Percentiles rank a stretch among this genome's conserved stretches.
Evolutionary conservation across 148 eudicot genomes (phyloP).

Genomic region (Linanthus parryae): DNA sequence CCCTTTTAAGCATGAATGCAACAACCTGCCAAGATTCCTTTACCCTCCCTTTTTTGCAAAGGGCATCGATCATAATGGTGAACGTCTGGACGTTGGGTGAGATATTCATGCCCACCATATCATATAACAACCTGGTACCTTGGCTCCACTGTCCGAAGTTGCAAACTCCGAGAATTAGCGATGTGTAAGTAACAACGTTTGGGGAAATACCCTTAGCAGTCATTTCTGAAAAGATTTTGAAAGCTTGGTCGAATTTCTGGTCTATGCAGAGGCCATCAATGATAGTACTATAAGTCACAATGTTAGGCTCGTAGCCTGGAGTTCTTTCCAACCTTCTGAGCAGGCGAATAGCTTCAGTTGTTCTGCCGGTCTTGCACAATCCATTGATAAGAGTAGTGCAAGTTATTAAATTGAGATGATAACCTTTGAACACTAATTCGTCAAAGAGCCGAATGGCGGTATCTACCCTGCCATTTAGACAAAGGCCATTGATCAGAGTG

Average conservation of each 20-base stretch:
- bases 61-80: constrained; percentile 7
- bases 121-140: neutral
- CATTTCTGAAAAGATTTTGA: constrained; percentile 1
- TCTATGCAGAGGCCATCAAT: constrained; percentile 11
- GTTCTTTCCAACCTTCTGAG: no score
- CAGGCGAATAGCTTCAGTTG: no score
- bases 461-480: no score
- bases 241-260: neutral
- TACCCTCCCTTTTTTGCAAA: constrained; percentile 7
- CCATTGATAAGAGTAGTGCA: no score
- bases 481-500: no score
- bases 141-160: neutral
- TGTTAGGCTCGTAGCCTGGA: neutral
- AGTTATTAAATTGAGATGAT: no score
- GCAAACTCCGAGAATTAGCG: constrained; percentile 9
- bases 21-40: constrained; percentile 5
- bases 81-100: neutral
- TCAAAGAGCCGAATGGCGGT: no score
- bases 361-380: no score
- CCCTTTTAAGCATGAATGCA: constrained; percentile 9
- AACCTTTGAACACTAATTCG: no score
- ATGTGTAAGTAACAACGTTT: constrained; percentile 5
- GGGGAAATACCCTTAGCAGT: neutral
- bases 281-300: neutral
- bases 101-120: constrained; percentile 7